Conservation (phyloP, 257 asterid genomes). For the Jaltomata sinuosa region DNA sequence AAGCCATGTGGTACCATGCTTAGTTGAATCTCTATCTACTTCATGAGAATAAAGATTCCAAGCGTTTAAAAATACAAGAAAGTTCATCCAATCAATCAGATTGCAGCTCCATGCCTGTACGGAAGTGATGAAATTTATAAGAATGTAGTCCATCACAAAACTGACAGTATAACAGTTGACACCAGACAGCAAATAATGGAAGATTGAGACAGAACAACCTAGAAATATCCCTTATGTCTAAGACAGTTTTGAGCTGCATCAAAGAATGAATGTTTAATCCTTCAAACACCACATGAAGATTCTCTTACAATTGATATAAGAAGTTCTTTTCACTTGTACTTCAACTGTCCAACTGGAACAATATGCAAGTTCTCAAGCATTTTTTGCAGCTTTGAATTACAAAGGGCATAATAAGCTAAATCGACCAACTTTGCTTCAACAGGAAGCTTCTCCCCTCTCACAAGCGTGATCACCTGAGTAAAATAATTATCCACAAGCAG, state of each 20-base stretch:
- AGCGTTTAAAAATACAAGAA: slow-evolving; percentile 73
- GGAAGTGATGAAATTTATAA: neutral
- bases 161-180: neutral
- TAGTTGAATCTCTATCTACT: slow-evolving; percentile 21
- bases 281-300: neutral
- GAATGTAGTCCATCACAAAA: neutral
- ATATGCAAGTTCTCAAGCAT: neutral
- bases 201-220: neutral
- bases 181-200: neutral
- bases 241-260: neutral
- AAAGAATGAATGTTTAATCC: neutral
- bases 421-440: neutral
- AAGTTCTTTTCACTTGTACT: neutral
- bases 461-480: neutral
- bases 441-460: neutral
- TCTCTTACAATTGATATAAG: neutral
- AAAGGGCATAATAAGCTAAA: neutral
- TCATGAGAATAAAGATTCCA: slow-evolving; percentile 67
- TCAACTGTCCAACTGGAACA: neutral
- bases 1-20: slow-evolving; percentile 35
- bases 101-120: slow-evolving; percentile 47
- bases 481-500: neutral
- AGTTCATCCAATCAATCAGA: slow-evolving; percentile 73
- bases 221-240: neutral
- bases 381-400: neutral